These are phyloP conservation scores for Funneliformis geosporum DNA, from an alignment of 192 early-diverging fungal species.

Conservation along the genomic window DNA sequence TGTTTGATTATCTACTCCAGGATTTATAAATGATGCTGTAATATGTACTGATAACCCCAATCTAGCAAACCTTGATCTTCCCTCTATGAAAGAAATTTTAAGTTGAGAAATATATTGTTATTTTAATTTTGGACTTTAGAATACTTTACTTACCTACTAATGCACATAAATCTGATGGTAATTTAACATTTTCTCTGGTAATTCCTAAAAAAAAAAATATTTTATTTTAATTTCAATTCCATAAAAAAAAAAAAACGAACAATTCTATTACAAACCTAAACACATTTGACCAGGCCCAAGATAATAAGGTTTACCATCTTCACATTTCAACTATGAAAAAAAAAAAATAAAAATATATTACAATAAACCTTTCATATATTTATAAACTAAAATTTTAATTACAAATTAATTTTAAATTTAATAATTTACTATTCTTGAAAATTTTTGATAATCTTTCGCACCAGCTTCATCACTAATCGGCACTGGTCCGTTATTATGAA, in stretches of 20 bases:
- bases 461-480: conserved; percentile 30
- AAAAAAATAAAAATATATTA: not conserved
- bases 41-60: conserved; percentile 30
- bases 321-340: conserved; percentile 10
- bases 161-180: conserved; percentile 18
- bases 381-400: not conserved
- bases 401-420: not conserved
- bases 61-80: conserved; percentile 28
- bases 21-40: conserved; percentile 29
- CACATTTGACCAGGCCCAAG: conserved; percentile 32
- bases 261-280: conserved; percentile 19
- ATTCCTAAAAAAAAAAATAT: conserved; percentile 7
- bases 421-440: conserved; percentile 25
- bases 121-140: not conserved
- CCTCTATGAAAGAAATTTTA: not conserved
- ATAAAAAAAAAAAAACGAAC: not conserved
- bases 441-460: conserved; percentile 31
- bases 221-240: not conserved
- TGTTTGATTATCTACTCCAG: conserved; percentile 19
- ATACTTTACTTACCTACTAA: conserved; percentile 25
- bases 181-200: conserved; percentile 8
- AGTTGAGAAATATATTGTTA: no score
- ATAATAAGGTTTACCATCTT: conserved; percentile 25
- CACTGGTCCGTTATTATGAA: conserved; percentile 29
- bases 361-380: not conserved